phyloP scores from a whole-genome alignment of 257 asterid species.

The Prunella vulgaris region DNA sequence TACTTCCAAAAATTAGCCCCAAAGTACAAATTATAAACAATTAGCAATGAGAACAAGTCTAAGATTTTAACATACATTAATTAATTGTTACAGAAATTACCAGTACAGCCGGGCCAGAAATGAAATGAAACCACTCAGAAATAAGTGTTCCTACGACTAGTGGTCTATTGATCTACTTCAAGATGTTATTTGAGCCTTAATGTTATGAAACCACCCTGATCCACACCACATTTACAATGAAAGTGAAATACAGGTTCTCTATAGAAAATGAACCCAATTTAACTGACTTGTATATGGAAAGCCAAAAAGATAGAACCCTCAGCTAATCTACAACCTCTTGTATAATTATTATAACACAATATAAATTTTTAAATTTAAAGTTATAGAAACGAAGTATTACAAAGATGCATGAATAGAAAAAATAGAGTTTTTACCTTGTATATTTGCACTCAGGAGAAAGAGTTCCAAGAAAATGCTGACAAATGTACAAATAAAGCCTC shows the following conservation, averaged over 20 bases:
- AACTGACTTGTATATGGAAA: not conserved
- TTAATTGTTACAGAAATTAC: not conserved
- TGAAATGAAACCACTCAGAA: not conserved
- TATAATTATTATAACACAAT: not conserved
- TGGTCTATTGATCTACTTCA: not conserved
- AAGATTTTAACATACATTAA: not conserved
- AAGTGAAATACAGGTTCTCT: not conserved
- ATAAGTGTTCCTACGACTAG: not conserved
- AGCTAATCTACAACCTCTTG: not conserved
- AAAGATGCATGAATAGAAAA: conserved; percentile 3
- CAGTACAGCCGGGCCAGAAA: not conserved
- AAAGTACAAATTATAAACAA: not conserved
- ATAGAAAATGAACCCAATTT: not conserved
- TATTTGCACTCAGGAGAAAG: conserved; percentile 84
- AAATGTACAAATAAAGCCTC: conserved; percentile 76
- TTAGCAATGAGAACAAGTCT: not conserved
- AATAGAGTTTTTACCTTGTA: conserved; percentile 41
- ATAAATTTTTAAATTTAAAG: not conserved
- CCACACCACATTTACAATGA: not conserved
- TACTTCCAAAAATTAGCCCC: not conserved
- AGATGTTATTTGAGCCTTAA: not conserved
- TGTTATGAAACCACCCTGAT: not conserved
- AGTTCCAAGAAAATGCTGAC: conserved; percentile 87
- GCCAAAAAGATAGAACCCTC: not conserved
- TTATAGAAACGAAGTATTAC: not conserved